Evolutionary conservation across 805 yeast genomes (phyloP).

Genomic region (Cyberlindnera japonica): DNA sequence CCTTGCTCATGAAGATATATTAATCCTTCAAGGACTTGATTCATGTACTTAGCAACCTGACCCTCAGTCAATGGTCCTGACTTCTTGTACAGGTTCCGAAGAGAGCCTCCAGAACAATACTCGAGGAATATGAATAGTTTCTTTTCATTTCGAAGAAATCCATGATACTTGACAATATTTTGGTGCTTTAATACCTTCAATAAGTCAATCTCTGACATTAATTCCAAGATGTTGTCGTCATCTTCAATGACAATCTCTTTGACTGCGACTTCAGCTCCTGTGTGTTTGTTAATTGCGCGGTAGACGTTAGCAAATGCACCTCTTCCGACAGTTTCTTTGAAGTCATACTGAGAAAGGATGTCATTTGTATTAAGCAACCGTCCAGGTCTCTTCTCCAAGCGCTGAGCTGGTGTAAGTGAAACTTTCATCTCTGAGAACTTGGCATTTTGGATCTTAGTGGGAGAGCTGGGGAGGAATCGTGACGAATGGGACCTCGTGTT

Average conservation of each 20-base stretch:
- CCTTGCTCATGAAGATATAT: conserved; percentile 61
- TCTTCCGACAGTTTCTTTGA: conserved; percentile 68
- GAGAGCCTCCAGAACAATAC: conserved; percentile 66
- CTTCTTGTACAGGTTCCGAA: conserved; percentile 39
- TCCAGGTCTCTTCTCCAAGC: conserved; percentile 42
- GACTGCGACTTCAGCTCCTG: conserved; percentile 71
- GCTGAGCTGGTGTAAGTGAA: conserved; percentile 47
- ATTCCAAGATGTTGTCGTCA: conserved; percentile 60
- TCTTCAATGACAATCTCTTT: conserved; percentile 73
- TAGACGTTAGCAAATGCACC: conserved; percentile 93
- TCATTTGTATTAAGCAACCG: conserved; percentile 22
- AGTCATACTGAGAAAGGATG: conserved; percentile 39
- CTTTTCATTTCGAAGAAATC: conserved; percentile 71
- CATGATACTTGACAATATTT: conserved; percentile 88
- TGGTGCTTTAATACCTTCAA: conserved; percentile 77
- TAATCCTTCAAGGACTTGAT: conserved; percentile 67
- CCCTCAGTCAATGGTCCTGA: conserved; percentile 54
- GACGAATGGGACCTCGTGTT: conserved; percentile 11
- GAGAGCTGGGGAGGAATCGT: conserved; percentile 12
- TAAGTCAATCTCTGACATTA: conserved; percentile 63
- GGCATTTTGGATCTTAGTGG: conserved; percentile 13
- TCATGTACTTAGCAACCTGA: conserved; percentile 54
- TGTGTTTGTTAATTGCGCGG: conserved; percentile 61
- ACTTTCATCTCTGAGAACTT: conserved; percentile 17
- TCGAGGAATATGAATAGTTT: conserved; percentile 74